Conservation (phyloP, 1,284 basidiomycete species). For the Fomitopsis pinicola region DNA sequence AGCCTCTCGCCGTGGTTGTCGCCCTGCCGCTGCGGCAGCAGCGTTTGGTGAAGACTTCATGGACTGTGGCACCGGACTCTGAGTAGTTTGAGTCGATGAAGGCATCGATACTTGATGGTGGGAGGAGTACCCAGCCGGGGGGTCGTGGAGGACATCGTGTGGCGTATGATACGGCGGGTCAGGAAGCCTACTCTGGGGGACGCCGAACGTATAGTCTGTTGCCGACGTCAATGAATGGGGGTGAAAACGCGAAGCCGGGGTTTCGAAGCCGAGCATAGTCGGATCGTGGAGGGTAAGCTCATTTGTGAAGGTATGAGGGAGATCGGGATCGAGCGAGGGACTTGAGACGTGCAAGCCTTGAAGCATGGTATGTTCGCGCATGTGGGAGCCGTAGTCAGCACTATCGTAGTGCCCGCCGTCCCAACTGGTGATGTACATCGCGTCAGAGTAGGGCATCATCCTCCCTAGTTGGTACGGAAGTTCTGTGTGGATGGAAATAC, state of each 20-base stretch:
- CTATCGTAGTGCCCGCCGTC: conserved; percentile 22
- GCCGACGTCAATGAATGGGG: conserved; percentile 20
- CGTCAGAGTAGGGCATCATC: neutral
- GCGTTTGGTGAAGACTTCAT: conserved; percentile 7
- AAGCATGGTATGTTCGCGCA: conserved; percentile 27
- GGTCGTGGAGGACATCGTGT: conserved; percentile 14
- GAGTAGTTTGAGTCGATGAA: conserved; percentile 18
- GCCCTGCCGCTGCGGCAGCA: conserved; percentile 7
- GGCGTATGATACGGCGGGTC: conserved; percentile 22
- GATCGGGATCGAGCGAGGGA: conserved; percentile 22
- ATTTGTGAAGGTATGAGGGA: conserved; percentile 17
- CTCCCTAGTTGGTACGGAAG: neutral
- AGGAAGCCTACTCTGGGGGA: conserved; percentile 25
- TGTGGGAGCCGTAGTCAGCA: conserved; percentile 21
- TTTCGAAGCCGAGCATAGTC: conserved; percentile 22
- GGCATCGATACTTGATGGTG: conserved; percentile 20
- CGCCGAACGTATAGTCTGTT: conserved; percentile 26
- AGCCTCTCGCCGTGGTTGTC: conserved; percentile 50
- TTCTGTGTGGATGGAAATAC: conserved; percentile 13
- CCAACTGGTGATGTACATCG: conserved; percentile 3
- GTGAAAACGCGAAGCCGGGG: conserved; percentile 20
- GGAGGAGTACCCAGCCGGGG: conserved; percentile 16
- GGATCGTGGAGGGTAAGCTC: conserved; percentile 23
- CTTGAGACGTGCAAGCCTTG: conserved; percentile 27
- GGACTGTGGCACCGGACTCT: conserved; percentile 17